Base-by-base conservation (phyloP, 805 yeast species). In the Metschnikowia kunwiensis region DNA sequence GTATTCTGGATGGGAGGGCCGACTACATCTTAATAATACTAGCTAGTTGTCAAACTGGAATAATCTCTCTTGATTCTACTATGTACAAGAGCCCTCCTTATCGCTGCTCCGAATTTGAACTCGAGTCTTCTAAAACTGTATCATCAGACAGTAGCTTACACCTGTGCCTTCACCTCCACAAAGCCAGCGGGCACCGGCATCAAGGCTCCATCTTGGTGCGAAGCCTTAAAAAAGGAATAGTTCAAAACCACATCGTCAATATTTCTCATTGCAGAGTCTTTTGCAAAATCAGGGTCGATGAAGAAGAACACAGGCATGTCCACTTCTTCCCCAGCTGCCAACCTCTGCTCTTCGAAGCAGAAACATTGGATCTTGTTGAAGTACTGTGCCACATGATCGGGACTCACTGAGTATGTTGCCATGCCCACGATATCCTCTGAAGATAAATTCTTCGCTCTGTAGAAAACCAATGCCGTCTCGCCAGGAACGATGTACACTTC, bases 271-370 rank as follows among this genome's bases (percentile, higher is more conserved):
- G 78, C 72, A 5, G 98, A 97, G 57, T 89, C 97, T 41, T 80
- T 78, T 29, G 93, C 93, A 61, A 84, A 91, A 49, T 89, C 97
- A 0, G 97, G 97, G 57, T 89, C 97, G 29, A 89, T 86, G 61
- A 89, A 89, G 74, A 89, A 93, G 65, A 93, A 93, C 7, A 93
- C 86, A 0, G 98, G 98, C 98, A 93, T 93, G 57, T 93, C 98
- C 12, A 93, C 95, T 57, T 93, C 97, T 63, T 93, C 98, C 7
- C 97, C 97, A 2, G 97, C 96, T 37, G 80, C 74, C 46, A 93
- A 69, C 60, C 86, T 77, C 61, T 93, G 98, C 59, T 93, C 98
- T 66, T 93, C 98, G 55, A 93, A 93, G 57, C 98, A 93, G 65
- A 93, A 93, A 61, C 98, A 93, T 61, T 93, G 98, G 54, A 93